Base-by-base conservation (phyloP, 2,329 filamentous ascomycete species). In the Fusarium cicatricum region DNA sequence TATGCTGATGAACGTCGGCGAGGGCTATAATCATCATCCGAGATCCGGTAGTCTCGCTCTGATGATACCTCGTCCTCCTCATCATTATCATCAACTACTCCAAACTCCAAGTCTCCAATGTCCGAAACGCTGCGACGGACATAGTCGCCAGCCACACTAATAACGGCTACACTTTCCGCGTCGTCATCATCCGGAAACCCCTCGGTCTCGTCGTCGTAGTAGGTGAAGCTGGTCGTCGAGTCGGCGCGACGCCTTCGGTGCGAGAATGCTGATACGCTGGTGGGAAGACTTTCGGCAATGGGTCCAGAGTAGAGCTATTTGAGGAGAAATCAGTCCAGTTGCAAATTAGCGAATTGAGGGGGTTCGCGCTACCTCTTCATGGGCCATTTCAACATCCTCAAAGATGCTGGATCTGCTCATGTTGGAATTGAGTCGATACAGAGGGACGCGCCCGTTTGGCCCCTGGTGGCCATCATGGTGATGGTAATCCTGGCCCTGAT, bases 341-440 rank as follows among this genome's bases (percentile, higher is more conserved):
- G 23, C 4, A 17, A n/a, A 28, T 11, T 36, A 7, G 8, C 19
- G 2, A 3, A 29, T 19, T 34, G 57, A n/a, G n/a, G 36, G 31
- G 44, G 57, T 34, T 29, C 19, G 45, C 5, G 14, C 39, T 68
- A 95, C 91, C 85, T 98, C 94, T 73, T 97, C 91, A 45, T 96
- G 92, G 16, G 95, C 94, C 95, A 99, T 98, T 74, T 97, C 94
- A n/a, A 98, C 93, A 75, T 97, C 92, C 65, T 92, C 92, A 67
- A 97, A 89, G 66, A 97, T 88, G 75, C 91, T 96, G 31, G 88
- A 82, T 75, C 83, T 86, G 77, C 90, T 92, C 68, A 87, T 81
- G 69, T 91, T 91, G 45, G 88, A 90, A 63, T 82, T 81, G 50
- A 89, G 80, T 48, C 88, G 81, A 74, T 91, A 91, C 59, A 90